A percentile compares a stretch with the other conserved stretches of the same genome.
Evolutionary conservation across 176 grass and related monocot species (phyloP).

Genomic region (Neostapfia colusana): DNA sequence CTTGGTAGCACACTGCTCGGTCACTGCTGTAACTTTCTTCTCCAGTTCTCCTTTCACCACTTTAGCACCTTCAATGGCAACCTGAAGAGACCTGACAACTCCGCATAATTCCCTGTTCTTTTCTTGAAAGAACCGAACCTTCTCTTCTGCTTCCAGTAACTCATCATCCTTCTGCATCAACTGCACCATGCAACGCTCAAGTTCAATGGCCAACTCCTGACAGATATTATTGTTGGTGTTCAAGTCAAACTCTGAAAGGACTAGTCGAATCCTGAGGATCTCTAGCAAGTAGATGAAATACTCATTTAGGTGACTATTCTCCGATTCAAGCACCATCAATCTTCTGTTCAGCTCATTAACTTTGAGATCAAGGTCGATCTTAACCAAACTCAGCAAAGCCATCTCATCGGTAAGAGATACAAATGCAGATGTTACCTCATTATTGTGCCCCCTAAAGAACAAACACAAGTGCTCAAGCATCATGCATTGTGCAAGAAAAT

Average conservation of each 20-base stretch:
- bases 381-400: conserved; percentile 59
- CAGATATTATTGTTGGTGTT: conserved; percentile 45
- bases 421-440: conserved; percentile 69
- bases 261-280: conserved; percentile 56
- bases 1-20: conserved; percentile 35
- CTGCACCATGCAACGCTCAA: conserved; percentile 39
- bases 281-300: conserved; percentile 53
- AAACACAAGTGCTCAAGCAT: conserved; percentile 70
- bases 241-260: conserved; percentile 75
- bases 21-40: conserved; percentile 41
- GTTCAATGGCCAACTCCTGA: conserved; percentile 61
- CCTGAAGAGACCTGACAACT: conserved; percentile 52
- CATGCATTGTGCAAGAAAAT: conserved; percentile 57
- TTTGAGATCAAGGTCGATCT: conserved; percentile 44
- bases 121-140: conserved; percentile 48
- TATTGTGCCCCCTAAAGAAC: conserved; percentile 71
- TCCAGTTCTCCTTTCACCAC: conserved; percentile 65
- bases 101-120: conserved; percentile 53
- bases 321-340: conserved; percentile 40
- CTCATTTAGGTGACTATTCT: conserved; percentile 64
- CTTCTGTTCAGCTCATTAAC: conserved; percentile 50
- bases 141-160: conserved; percentile 61
- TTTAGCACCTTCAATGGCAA: conserved; percentile 55
- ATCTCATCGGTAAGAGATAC: conserved; percentile 63
- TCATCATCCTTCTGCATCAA: conserved; percentile 51